A percentile compares a stretch with the other conserved stretches of the same genome.
Evolutionary conservation across 805 yeast species (phyloP).

Genomic region (Candida verbasci): DNA sequence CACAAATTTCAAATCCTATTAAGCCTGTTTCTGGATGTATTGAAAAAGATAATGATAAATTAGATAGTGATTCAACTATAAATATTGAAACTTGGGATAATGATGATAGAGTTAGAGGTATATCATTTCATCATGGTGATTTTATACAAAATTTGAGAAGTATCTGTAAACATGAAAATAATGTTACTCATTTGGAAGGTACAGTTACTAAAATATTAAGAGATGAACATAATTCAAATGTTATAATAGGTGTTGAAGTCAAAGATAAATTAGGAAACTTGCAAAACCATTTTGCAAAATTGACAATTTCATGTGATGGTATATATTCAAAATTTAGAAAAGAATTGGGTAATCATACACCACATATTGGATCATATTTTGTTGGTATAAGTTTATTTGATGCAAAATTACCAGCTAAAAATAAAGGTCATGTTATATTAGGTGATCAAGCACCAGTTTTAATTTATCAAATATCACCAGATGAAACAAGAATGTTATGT

Average conservation of each 20-base stretch:
- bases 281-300: constrained; percentile 48
- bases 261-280: constrained; percentile 37
- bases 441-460: constrained; percentile 86
- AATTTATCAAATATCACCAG: constrained; percentile 79
- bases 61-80: constrained; percentile 45
- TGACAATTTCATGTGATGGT: constrained; percentile 87
- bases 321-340: constrained; percentile 89
- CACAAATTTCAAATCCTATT: constrained; percentile 38
- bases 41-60: constrained; percentile 53
- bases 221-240: constrained; percentile 42
- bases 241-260: constrained; percentile 74
- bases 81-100: constrained; percentile 52
- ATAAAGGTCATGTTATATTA: constrained; percentile 86
- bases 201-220: constrained; percentile 67
- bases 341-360: constrained; percentile 57
- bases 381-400: constrained; percentile 75
- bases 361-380: constrained; percentile 76
- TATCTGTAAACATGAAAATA: constrained; percentile 64
- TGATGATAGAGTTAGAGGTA: constrained; percentile 60
- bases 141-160: constrained; percentile 73
- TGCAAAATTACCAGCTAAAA: constrained; percentile 68
- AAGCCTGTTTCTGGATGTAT: constrained; percentile 55
- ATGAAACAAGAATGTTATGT: constrained; percentile 84
- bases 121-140: constrained; percentile 89
- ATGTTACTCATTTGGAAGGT: constrained; percentile 78